phyloP scores from a whole-genome alignment of 768 basidiomycete species.

The Podaxis rugospora region DNA sequence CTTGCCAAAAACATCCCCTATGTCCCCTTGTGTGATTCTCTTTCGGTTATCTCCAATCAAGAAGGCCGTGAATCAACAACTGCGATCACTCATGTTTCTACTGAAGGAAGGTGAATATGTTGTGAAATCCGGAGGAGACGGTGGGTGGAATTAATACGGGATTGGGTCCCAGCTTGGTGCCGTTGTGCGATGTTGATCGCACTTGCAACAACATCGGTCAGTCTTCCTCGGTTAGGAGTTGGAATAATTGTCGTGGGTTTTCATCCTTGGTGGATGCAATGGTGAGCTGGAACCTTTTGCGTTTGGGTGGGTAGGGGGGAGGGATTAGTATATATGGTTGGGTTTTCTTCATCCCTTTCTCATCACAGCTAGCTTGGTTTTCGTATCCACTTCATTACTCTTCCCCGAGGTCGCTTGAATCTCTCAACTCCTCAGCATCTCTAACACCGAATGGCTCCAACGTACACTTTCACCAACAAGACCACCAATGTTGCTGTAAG shows the following conservation, averaged over 20 bases:
- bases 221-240: no score
- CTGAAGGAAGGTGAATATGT: neutral
- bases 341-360: neutral
- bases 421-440: neutral
- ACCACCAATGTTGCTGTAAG: conserved; percentile 32
- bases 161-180: neutral
- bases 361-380: neutral
- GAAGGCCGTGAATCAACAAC: neutral
- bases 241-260: neutral
- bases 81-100: neutral
- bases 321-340: neutral
- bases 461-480: conserved; percentile 40
- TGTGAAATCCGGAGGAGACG: neutral
- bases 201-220: neutral
- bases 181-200: neutral
- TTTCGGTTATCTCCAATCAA: neutral
- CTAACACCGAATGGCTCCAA: conserved; percentile 23
- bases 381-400: neutral
- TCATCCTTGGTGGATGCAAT: neutral
- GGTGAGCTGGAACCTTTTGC: neutral
- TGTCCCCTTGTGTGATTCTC: neutral
- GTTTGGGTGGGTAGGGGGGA: neutral
- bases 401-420: neutral
- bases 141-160: neutral
- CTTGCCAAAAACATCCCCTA: neutral